Evolutionary conservation across 208 protist genomes (phyloP), one percentile per base, ranked within the genome.

Genomic region (Kentomonas sorsogonicus): DNA sequence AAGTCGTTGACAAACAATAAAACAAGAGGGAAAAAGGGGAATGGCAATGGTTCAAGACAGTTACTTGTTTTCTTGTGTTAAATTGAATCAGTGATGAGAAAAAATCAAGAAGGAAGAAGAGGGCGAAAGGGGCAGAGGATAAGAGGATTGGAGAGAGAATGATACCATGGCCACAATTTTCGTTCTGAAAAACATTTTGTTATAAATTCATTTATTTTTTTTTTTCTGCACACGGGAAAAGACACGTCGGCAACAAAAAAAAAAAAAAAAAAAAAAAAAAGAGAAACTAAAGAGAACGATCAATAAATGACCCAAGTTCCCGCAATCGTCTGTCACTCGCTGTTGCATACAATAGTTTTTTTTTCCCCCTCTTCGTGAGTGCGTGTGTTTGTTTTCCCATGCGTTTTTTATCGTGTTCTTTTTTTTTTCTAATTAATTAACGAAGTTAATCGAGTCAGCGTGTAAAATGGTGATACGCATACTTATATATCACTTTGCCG

Each of bases 341-440:
- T 13, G 30, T 13, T 27, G n/a, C 6, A 31, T 13, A 31, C 3
- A 3, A 22, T 67, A n/a, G 46, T 60, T 53, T 26, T 58, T 74
- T 29, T 69, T 2, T 57, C 52, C 51, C 9, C 15, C n/a, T n/a
- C n/a, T 18, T 5, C 16, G 5, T 18, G 27, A 20, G 16, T n/a
- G n/a, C n/a, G n/a, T n/a, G n/a, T n/a, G n/a, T n/a, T n/a, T n/a
- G n/a, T n/a, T n/a, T n/a, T n/a, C n/a, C n/a, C n/a, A n/a, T n/a
- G n/a, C n/a, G n/a, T n/a, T n/a, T n/a, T n/a, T n/a, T n/a, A n/a
- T 38, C 11, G 7, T 38, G 11, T 38, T 38, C 7, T 38, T 38
- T 53, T 22, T 53, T 53, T 22, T 53, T 53, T 18, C 9, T 61
- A 11, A 43, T n/a, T 43, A 43, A 18, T 43, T n/a, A n/a, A n/a